These are phyloP conservation scores for Neopestalotiopsis sp. DNA, from an alignment of 2,329 filamentous ascomycete species.

Conservation along the genomic window DNA sequence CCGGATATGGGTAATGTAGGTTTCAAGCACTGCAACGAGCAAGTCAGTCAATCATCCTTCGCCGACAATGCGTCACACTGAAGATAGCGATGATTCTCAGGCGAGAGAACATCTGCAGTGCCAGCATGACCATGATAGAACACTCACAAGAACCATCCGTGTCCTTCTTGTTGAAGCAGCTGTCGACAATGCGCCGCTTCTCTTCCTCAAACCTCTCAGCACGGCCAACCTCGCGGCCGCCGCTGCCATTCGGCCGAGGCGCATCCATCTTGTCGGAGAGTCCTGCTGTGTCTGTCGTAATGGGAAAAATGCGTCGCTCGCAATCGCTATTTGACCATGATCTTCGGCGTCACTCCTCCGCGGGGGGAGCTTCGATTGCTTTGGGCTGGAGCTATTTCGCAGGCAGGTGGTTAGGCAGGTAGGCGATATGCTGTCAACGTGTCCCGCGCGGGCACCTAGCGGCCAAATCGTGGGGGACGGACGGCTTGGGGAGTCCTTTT, in stretches of 20 bases:
- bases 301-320: background rate
- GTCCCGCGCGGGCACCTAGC: background rate
- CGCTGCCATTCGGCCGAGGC: constrained; percentile 21
- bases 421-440: constrained; percentile 7
- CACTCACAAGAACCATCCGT: constrained; percentile 81
- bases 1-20: constrained; percentile 96
- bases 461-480: background rate
- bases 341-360: constrained; percentile 12
- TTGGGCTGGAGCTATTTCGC: background rate
- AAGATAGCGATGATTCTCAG: background rate
- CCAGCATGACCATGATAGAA: constrained; percentile 15
- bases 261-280: constrained; percentile 19
- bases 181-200: constrained; percentile 91
- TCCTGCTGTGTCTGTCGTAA: background rate
- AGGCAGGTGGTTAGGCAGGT: too few relatives aligned
- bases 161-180: constrained; percentile 91
- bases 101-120: too few relatives aligned
- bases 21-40: constrained; percentile 71
- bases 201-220: constrained; percentile 96
- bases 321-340: constrained; percentile 9
- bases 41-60: too few relatives aligned
- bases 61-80: background rate
- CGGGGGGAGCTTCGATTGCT: constrained; percentile 5
- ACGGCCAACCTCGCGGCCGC: constrained; percentile 44
- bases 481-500: background rate